phyloP scores from a whole-genome alignment of 164 flowering plant genomes.

The Umbellularia californica region DNA sequence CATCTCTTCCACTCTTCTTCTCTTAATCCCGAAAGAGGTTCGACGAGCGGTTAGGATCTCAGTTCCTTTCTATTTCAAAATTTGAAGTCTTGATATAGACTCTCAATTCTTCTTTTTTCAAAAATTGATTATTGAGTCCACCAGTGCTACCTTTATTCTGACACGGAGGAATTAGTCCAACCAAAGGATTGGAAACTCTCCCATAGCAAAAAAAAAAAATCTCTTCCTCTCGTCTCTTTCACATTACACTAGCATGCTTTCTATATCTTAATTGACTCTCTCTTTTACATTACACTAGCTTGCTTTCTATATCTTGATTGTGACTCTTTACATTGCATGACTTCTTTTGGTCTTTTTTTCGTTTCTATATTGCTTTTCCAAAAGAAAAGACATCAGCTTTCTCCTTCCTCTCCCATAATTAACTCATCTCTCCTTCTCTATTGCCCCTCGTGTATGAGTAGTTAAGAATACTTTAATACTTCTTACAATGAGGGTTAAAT shows the following conservation, averaged over 20 bases:
- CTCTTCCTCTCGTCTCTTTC: not conserved
- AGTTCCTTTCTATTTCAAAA: too few species aligned
- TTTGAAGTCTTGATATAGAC: too few species aligned
- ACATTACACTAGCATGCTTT: not conserved
- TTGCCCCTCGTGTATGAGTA: not conserved
- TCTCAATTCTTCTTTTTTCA: too few species aligned
- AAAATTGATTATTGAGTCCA: too few species aligned
- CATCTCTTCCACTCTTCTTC: not conserved
- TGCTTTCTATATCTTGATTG: not conserved
- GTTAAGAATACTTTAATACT: too few species aligned
- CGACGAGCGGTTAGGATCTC: too few species aligned
- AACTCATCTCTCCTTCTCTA: not conserved
- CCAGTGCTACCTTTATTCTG: too few species aligned
- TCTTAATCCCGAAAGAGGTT: too few species aligned
- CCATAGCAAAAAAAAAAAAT: too few species aligned
- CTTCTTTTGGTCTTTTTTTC: not conserved
- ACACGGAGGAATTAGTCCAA: too few species aligned
- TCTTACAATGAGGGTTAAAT: not conserved
- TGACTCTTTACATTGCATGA: not conserved
- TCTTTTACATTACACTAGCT: not conserved
- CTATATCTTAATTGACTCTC: too few species aligned
- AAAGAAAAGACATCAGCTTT: conserved; percentile 6
- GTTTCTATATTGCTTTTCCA: conserved; percentile 5
- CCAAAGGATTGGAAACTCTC: not conserved
- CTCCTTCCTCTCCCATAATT: not conserved